These are phyloP conservation scores for Ceratobasidium theobromae DNA, from an alignment of 1,284 basidiomycete genomes.

Conservation along the genomic window DNA sequence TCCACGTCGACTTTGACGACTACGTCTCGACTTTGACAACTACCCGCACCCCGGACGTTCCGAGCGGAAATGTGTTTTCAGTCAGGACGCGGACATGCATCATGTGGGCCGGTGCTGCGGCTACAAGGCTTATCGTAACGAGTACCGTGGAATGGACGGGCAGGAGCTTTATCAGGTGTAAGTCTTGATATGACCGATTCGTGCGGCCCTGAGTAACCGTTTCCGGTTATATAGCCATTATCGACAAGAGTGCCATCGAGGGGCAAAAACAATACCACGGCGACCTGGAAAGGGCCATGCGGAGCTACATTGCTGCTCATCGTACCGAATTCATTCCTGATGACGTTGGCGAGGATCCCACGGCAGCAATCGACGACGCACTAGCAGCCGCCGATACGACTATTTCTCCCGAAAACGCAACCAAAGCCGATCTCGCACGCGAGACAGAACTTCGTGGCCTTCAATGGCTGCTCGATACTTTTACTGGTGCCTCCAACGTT, in stretches of 20 bases:
- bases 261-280: slow-evolving; percentile 89
- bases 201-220: neutral
- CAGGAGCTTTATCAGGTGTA: slow-evolving; percentile 93
- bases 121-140: slow-evolving; percentile 81
- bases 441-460: slow-evolving; percentile 68
- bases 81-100: slow-evolving; percentile 95
- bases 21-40: slow-evolving; percentile 85
- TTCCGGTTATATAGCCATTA: slow-evolving; percentile 64
- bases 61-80: slow-evolving; percentile 85
- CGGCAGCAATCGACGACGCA: slow-evolving; percentile 30
- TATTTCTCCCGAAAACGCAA: slow-evolving; percentile 37
- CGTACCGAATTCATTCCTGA: slow-evolving; percentile 86
- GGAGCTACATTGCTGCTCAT: slow-evolving; percentile 84
- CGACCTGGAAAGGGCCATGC: slow-evolving; percentile 84
- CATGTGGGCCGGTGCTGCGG: slow-evolving; percentile 84
- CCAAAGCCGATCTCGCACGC: slow-evolving; percentile 56
- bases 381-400: slow-evolving; percentile 30
- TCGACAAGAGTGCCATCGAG: slow-evolving; percentile 90
- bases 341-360: slow-evolving; percentile 52
- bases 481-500: slow-evolving; percentile 71
- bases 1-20: slow-evolving; percentile 82
- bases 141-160: slow-evolving; percentile 96
- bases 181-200: slow-evolving; percentile 38
- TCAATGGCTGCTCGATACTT: slow-evolving; percentile 84
- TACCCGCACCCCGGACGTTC: slow-evolving; percentile 92